Evolutionary conservation across 2,329 filamentous ascomycete species (phyloP), one percentile per base, ranked within the genome.

Genomic region (Aureobasidium sp.): DNA sequence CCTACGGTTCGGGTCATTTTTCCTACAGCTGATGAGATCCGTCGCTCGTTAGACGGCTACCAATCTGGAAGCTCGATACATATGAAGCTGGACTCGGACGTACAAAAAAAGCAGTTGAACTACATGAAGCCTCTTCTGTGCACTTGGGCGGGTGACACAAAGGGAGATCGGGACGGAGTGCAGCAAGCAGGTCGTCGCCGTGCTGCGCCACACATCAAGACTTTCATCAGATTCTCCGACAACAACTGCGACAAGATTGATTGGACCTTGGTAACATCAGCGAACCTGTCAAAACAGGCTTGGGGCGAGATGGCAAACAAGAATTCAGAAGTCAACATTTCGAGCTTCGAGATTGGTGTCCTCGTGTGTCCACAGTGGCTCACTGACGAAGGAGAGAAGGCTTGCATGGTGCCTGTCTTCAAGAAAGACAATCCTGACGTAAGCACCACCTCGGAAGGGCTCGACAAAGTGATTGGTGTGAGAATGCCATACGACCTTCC

Each of bases 181-280:
- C 70, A 69, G 6, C 79, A 87, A 64, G 82, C 84, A 9, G 85
- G 87, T 1, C 79, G 89, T 60, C 79, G 83, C 52, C 80, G 84
- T 34, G 91, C 90, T 20, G 90, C 90, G 0, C 92, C 92, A 0
- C 92, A 96, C 68, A 89, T 96, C 71, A 96, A 96, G 73, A 96
- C 91, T 0, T 96, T 94, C 69, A 85, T 92, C 48, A 84, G 89
- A 5, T 92, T 82, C 68, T 66, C 72, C 0, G 36, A 59, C n/a
- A 20, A 27, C 9, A 15, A 17, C 10, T 69, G 76, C 20, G 71
- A 69, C 1, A 73, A 75, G 0, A 86, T 95, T 43, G 89, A 94
- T 70, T 96, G 92, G 92, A 90, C 89, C 1, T 79, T 96, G 66
- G 72, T 95, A 2, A 95, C 90, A 0, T 94, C 89, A n/a, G 91